Evolutionary conservation across 495 filamentous ascomycete genomes (phyloP), one percentile per base, ranked within the genome.

Genomic region (Tuber indicum): DNA sequence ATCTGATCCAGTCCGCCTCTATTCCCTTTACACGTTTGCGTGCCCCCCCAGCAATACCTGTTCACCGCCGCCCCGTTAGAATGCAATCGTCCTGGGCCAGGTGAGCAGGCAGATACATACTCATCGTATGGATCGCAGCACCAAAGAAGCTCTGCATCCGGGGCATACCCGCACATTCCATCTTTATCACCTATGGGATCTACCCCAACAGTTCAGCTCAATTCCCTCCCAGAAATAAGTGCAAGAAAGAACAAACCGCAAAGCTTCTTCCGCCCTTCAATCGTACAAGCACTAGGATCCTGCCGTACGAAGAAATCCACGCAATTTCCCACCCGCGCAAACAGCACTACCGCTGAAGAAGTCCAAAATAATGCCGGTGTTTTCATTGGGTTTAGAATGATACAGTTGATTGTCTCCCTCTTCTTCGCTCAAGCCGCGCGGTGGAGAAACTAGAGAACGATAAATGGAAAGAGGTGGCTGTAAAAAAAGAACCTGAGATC

Each of bases 161-260:
- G 26, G 72, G 75, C 75, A 72, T 72, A 71, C 8, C 70, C 75
- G 14, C 75, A 76, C 69, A 76, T 36, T 26, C 75, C 75, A 75
- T 43, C 58, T 36, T 43, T 43, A 62, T 43, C 69, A 12, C 49
- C 49, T 26, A 58, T 10, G 26, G 49, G 49, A 58, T 58, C 49
- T 58, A 58, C 49, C 49, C 3, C 12, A 26, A 58, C 23, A 26
- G 49, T 26, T 58, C 49, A 58, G 49, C 49, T 10, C 49, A 58
- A 23, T 58, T 58, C 23, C 49, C 47, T 23, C 23, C 49, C 23
- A 26, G 26, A n/a, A 58, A 26, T 23, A 32, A 32, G 23, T n/a
- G 49, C 1, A 49, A 14, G 6, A 21, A n/a, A 21, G 23, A 26
- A 58, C 49, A 58, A 58, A 58, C 49, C 49, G 49, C 49, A 58